These are phyloP conservation scores for Telopea speciosissima DNA, from an alignment of 177 flowering plant genomes.

Conservation along the genomic window DNA sequence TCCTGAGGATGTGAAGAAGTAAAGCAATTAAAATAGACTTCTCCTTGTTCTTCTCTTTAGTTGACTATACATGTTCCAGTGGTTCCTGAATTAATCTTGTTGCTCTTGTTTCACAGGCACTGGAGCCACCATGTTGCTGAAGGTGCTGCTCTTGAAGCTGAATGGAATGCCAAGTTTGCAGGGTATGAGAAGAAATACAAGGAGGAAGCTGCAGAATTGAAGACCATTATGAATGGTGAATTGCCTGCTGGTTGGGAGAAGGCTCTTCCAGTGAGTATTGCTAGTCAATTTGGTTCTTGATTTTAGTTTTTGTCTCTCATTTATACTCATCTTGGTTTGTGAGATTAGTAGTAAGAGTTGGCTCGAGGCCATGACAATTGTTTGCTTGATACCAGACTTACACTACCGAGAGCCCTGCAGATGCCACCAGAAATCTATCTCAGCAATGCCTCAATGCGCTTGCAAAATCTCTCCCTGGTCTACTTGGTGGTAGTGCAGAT, in stretches of 20 bases:
- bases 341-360: background rate
- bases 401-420: conserved; percentile 85
- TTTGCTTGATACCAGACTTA: conserved; percentile 47
- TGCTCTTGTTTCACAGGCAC: conserved; percentile 43
- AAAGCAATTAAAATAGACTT: conserved; percentile 3
- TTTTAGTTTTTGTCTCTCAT: background rate
- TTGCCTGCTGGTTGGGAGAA: conserved; percentile 94
- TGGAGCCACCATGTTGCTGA: conserved; percentile 86
- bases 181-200: conserved; percentile 87
- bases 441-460: conserved; percentile 81
- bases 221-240: conserved; percentile 59
- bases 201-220: conserved; percentile 80
- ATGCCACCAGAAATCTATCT: conserved; percentile 92
- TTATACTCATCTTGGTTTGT: background rate
- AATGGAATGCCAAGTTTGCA: conserved; percentile 87
- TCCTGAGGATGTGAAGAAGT: conserved; percentile 91
- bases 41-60: background rate
- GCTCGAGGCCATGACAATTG: background rate
- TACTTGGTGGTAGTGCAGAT: conserved; percentile 98
- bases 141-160: conserved; percentile 89
- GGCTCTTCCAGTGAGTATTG: conserved; percentile 80
- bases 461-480: conserved; percentile 78
- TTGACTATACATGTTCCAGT: conserved; percentile 1
- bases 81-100: conserved; percentile 9
- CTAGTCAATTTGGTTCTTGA: background rate